Conservation (phyloP, 169 alveolate genomes). For the Plasmodium sp. region DNA sequence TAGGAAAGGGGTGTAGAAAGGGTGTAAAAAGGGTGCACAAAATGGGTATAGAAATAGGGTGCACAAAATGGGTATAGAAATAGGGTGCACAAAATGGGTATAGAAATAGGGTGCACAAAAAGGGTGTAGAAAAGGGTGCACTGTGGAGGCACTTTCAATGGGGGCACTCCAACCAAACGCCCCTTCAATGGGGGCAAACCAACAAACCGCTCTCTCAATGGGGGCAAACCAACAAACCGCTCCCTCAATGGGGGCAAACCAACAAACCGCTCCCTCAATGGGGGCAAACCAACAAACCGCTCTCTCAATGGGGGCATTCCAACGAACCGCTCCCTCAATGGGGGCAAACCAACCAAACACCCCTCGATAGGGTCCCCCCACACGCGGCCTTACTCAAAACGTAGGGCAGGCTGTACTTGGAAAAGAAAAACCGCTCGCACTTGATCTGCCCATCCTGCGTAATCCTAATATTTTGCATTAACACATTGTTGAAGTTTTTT, state of each 20-base stretch:
- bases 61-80: neutral
- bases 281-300: neutral
- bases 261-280: neutral
- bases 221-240: neutral
- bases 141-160: neutral
- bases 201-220: neutral
- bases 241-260: neutral
- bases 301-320: neutral
- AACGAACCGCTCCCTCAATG: neutral
- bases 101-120: no score
- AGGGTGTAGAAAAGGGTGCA: neutral
- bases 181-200: neutral
- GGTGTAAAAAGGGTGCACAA: no score
- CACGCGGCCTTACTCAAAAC: slow-evolving; percentile 7
- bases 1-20: no score
- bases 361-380: neutral
- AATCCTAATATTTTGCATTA: slow-evolving; percentile 57
- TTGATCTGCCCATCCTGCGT: slow-evolving; percentile 32
- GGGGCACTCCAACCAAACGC: neutral
- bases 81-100: neutral
- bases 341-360: neutral
- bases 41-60: no score
- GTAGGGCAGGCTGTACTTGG: slow-evolving; percentile 50
- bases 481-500: slow-evolving; percentile 52
- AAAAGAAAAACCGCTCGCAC: slow-evolving; percentile 27